Conservation (phyloP, 176 grass and related monocot genomes). For the Otatea glauca region DNA sequence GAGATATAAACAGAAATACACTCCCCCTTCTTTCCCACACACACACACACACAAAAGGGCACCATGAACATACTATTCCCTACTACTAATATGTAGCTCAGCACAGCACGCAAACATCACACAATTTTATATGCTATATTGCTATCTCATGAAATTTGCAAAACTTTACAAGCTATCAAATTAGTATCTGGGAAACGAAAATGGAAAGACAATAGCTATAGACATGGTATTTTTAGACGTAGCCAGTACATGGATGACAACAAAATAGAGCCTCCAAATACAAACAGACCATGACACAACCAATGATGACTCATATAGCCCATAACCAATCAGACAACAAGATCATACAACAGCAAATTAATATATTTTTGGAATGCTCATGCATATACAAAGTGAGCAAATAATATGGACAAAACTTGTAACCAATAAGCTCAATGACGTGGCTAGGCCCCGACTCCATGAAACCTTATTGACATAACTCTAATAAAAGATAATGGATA, state of each 20-base stretch:
- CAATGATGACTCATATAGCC: slow-evolving; percentile 23
- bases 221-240: slow-evolving; percentile 5
- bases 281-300: slow-evolving; percentile 3
- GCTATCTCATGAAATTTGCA: not conserved
- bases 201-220: slow-evolving; percentile 8
- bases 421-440: slow-evolving; percentile 1
- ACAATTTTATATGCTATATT: slow-evolving; percentile 18
- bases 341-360: slow-evolving; percentile 26
- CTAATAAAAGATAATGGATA: slow-evolving; percentile 25
- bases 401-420: not conserved
- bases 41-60: not conserved
- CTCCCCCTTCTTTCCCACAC: too few relatives aligned
- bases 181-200: slow-evolving; percentile 11
- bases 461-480: slow-evolving; percentile 1
- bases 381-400: slow-evolving; percentile 6
- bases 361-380: slow-evolving; percentile 14
- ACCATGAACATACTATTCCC: not conserved
- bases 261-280: slow-evolving; percentile 15
- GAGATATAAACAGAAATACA: not conserved
- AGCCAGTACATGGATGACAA: slow-evolving; percentile 5
- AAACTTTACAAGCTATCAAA: slow-evolving; percentile 3
- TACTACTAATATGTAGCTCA: not conserved
- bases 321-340: slow-evolving; percentile 33
- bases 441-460: not conserved
- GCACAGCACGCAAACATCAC: slow-evolving; percentile 5